These are phyloP conservation scores for Penicillium sp. DNA, from an alignment of 2,329 filamentous ascomycete species.

Conservation along the genomic window DNA sequence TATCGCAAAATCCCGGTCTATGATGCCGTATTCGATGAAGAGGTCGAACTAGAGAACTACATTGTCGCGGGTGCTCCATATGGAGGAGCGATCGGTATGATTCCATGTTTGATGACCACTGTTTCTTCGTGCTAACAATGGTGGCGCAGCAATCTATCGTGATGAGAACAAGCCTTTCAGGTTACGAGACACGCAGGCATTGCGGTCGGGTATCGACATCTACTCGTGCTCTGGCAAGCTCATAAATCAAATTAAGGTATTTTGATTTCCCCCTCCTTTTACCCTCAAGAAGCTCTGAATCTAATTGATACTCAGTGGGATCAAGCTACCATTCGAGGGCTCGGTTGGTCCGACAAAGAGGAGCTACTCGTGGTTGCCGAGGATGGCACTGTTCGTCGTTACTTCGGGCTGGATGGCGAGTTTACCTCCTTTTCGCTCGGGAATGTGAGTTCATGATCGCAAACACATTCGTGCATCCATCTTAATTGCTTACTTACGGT, in stretches of 20 bases:
- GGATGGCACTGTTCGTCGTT: constrained; percentile 89
- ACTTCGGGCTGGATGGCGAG: constrained; percentile 88
- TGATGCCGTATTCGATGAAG: constrained; percentile 88
- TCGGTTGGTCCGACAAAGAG: constrained; percentile 97
- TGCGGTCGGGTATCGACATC: constrained; percentile 87
- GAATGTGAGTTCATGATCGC: constrained; percentile 56
- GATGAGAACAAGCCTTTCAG: constrained; percentile 84
- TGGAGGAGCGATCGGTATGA: constrained; percentile 86
- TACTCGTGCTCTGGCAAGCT: constrained; percentile 92
- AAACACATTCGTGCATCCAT: background rate
- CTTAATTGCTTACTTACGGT: constrained; percentile 16
- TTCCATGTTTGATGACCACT: background rate
- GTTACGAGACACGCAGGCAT: constrained; percentile 71
- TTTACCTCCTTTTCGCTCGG: constrained; percentile 94
- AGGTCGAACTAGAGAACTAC: constrained; percentile 94
- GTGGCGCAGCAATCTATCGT: constrained; percentile 72
- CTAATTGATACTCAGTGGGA: constrained; percentile 69
- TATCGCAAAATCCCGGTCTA: constrained; percentile 96
- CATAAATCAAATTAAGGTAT: constrained; percentile 73
- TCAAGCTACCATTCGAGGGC: constrained; percentile 79
- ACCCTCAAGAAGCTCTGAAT: background rate
- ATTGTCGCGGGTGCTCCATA: constrained; percentile 89
- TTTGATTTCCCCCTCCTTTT: constrained; percentile 19
- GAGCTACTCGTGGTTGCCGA: constrained; percentile 84
- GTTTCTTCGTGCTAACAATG: background rate